phyloP scores from a whole-genome alignment of 768 basidiomycete genomes.

The Suillus americanus region DNA sequence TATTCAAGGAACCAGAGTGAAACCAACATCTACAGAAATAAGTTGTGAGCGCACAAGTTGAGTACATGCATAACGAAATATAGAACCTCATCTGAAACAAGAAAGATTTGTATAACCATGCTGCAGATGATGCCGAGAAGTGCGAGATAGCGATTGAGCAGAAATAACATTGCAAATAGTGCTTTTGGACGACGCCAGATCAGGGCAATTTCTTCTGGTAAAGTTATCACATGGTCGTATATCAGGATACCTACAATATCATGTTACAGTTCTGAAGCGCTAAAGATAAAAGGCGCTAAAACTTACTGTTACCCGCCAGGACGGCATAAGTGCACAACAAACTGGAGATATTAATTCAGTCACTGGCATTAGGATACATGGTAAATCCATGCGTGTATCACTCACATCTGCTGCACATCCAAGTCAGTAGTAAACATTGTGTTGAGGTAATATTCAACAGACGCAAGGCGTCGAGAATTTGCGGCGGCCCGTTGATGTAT shows the following conservation, averaged over 20 bases:
- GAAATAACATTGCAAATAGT: background rate
- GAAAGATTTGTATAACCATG: background rate
- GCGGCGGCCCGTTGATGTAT: background rate
- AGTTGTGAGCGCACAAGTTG: background rate
- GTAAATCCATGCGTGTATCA: background rate
- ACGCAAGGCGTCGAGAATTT: background rate
- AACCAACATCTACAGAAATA: slow-evolving; percentile 4
- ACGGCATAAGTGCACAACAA: background rate
- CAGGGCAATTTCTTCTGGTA: background rate
- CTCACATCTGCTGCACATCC: background rate
- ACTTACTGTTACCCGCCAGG: background rate
- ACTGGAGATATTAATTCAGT: background rate
- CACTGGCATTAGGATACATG: background rate
- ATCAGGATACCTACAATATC: background rate
- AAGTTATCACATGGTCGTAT: background rate
- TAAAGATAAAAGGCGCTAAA: background rate
- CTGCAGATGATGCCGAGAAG: background rate
- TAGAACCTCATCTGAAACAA: background rate
- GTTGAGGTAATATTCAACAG: background rate
- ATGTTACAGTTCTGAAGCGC: background rate
- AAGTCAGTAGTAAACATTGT: background rate
- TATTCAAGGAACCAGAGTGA: background rate
- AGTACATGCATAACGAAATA: background rate
- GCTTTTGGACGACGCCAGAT: background rate
- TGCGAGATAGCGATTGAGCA: background rate